These are phyloP conservation scores for Kodamaea arcana DNA, from an alignment of 1,139 yeast species.

Conservation along the genomic window DNA sequence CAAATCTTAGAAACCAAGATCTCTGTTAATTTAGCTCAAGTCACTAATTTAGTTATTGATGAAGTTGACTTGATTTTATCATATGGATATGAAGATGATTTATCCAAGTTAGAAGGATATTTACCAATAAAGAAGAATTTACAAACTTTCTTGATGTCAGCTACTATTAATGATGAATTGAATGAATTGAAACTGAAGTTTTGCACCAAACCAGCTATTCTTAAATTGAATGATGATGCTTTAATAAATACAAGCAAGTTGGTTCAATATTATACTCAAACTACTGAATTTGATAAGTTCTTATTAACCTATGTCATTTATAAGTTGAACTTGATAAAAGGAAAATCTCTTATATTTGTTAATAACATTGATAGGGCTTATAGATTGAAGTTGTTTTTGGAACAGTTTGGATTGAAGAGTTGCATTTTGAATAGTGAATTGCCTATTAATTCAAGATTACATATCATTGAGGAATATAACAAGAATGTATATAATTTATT, in stretches of 20 bases:
- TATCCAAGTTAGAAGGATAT: conserved; percentile 56
- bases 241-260: conserved; percentile 55
- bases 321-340: conserved; percentile 83
- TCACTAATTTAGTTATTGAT: conserved; percentile 79
- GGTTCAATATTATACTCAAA: conserved; percentile 80
- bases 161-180: conserved; percentile 86
- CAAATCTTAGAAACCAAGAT: conserved; percentile 51
- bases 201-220: conserved; percentile 82
- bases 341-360: conserved; percentile 87
- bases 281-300: conserved; percentile 89
- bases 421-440: conserved; percentile 90
- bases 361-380: conserved; percentile 95
- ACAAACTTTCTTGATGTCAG: conserved; percentile 95
- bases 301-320: conserved; percentile 85
- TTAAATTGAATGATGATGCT: conserved; percentile 67
- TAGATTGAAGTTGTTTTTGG: conserved; percentile 82
- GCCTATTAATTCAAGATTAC: conserved; percentile 89
- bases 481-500: conserved; percentile 80
- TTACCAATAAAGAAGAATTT: conserved; percentile 70
- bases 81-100: conserved; percentile 88
- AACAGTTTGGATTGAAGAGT: conserved; percentile 88
- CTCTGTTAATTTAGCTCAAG: conserved; percentile 46
- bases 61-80: conserved; percentile 91
- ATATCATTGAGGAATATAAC: conserved; percentile 93
- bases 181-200: conserved; percentile 69